Percentiles rank a stretch among this genome's conserved stretches.
Evolutionary conservation across 2,329 filamentous ascomycete genomes (phyloP).

Genomic region (Ophiostoma ulmi): DNA sequence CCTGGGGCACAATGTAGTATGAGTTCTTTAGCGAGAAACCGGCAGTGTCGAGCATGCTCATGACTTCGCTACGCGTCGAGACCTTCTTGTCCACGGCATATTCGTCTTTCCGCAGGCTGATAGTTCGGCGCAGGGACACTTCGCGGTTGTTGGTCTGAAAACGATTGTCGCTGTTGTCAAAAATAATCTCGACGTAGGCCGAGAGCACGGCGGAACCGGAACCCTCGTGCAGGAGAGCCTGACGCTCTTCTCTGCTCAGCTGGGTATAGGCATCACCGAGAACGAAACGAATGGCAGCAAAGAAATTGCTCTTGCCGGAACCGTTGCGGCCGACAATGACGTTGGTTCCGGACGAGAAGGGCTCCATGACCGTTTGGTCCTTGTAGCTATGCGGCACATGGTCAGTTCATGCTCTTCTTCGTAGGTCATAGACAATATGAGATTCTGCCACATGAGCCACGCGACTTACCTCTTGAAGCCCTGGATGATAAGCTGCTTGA

Average conservation of each 20-base stretch:
- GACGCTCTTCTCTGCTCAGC: conserved; percentile 91
- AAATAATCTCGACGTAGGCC: conserved; percentile 98
- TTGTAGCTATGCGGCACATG: conserved; percentile 68
- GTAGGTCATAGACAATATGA: not conserved
- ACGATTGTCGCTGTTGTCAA: conserved; percentile 93
- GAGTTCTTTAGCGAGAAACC: conserved; percentile 96
- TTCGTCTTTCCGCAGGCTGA: conserved; percentile 96
- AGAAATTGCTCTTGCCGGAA: conserved; percentile 99
- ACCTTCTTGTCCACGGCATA: conserved; percentile 97
- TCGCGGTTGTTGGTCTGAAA: conserved; percentile 92
- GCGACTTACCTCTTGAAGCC: conserved; percentile 88
- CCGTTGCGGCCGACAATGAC: conserved; percentile 99
- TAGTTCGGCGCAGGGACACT: conserved; percentile 84
- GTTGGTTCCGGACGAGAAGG: conserved; percentile 95
- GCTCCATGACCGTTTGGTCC: conserved; percentile 97
- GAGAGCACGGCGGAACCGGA: conserved; percentile 98
- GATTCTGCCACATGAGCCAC: not conserved
- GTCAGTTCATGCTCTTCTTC: conserved; percentile 18
- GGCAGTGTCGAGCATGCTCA: conserved; percentile 90
- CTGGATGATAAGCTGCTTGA: conserved; percentile 99
- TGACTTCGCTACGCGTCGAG: conserved; percentile 79
- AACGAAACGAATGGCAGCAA: conserved; percentile 96
- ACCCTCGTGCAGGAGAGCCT: conserved; percentile 94
- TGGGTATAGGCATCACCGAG: conserved; percentile 96
- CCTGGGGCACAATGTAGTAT: conserved; percentile 98